Base-by-base conservation (phyloP, 192 early-diverging fungal species). In the Funneliformis geosporum region DNA sequence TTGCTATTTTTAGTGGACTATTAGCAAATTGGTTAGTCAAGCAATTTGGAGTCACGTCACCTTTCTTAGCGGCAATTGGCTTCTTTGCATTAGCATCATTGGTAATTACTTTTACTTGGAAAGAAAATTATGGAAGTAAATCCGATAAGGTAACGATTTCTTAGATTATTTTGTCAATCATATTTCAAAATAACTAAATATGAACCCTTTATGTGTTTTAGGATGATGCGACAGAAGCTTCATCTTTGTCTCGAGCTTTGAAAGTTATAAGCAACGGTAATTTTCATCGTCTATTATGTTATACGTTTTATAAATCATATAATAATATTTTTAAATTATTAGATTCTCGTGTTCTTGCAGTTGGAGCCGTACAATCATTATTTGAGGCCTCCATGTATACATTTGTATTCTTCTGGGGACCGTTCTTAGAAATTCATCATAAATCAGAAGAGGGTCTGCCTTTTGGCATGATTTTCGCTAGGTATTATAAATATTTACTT, bases 61-160 rank as follows among this genome's bases (percentile, higher is more conserved):
- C 94, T 8, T 95, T 93, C 80, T 82, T 88, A 65, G 85, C 81
- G 14, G 86, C 93, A 4, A 86, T 89, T 66, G 60, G 79, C 5
- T 82, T 92, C 23, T 80, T 93, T 33, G 65, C 72, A 28, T 60
- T 85, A 40, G 90, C 89, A 47, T 86, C 81, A 16, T 47, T 80
- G 7, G 76, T 92, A 61, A 88, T 95, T 27, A 73, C 67, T 1
- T 67, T 71, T 9, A 84, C 86, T 14, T 95, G 94, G 94, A 82
- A 79, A 18, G 94, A 95, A 62, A 95, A 95, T 78, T 95, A 91
- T 84, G 94, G 94, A 68, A 80, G 76, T 74, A 80, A 78, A 46
- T 80, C 79, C 38, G 80, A 85, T 21, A 70, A 73, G 33, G 47
- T 72, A 6, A 79, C 78, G 28, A 82, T 72, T 64, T 76, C 80